phyloP scores from a whole-genome alignment of 2,329 filamentous ascomycete species.

The Fusarium graminum region DNA sequence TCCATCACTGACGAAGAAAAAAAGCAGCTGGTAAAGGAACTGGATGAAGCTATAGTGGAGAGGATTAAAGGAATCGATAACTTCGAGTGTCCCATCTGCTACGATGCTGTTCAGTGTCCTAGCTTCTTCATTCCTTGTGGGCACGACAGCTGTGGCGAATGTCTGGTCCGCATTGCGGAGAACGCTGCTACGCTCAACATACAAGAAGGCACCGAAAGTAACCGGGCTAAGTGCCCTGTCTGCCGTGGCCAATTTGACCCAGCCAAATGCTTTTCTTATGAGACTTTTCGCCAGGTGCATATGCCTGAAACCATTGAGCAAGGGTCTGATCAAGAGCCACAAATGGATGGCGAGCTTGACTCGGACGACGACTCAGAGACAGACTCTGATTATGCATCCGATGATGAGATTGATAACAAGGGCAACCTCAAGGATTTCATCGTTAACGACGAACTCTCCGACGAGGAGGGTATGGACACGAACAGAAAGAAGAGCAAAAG shows the following conservation, averaged over 20 bases:
- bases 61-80: slow-evolving; percentile 70
- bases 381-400: slow-evolving; percentile 49
- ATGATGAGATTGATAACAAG: slow-evolving; percentile 53
- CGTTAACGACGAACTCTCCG: slow-evolving; percentile 56
- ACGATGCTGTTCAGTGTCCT: slow-evolving; percentile 80
- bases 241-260: slow-evolving; percentile 78
- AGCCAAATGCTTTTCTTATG: slow-evolving; percentile 78
- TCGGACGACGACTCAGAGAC: slow-evolving; percentile 48
- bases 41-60: slow-evolving; percentile 72
- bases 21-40: slow-evolving; percentile 70
- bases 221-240: slow-evolving; percentile 76
- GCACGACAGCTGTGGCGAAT: slow-evolving; percentile 82
- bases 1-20: slow-evolving; percentile 64
- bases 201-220: slow-evolving; percentile 70
- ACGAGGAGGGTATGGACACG: slow-evolving; percentile 40
- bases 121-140: slow-evolving; percentile 86
- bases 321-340: slow-evolving; percentile 52
- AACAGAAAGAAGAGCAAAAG: slow-evolving; percentile 42
- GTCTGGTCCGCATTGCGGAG: slow-evolving; percentile 77
- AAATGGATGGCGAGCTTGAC: slow-evolving; percentile 53
- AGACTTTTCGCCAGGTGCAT: slow-evolving; percentile 79
- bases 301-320: slow-evolving; percentile 67
- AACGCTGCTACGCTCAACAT: slow-evolving; percentile 66
- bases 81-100: slow-evolving; percentile 87
- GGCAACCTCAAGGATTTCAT: slow-evolving; percentile 68